Conservation (phyloP, 495 filamentous ascomycete genomes). For the Podospora bellae-mahoneyi region DNA sequence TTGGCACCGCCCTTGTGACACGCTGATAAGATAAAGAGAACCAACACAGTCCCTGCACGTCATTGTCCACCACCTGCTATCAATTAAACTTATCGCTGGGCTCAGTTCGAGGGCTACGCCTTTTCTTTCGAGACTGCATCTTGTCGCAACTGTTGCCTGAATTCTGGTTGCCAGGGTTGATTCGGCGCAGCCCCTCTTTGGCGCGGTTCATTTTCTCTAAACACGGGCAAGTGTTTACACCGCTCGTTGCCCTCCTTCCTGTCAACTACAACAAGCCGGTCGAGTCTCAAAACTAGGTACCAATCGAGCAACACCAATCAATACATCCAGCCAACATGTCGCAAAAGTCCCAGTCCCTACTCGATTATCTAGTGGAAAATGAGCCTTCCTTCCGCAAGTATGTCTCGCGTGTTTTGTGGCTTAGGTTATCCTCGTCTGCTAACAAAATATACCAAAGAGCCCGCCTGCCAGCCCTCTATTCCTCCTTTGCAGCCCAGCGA, state of each 20-base stretch:
- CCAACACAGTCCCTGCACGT: conserved; percentile 10
- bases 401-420: neutral
- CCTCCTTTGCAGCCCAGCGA: conserved; percentile 77
- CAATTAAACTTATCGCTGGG: neutral
- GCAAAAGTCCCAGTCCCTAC: conserved; percentile 27
- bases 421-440: conserved; percentile 7
- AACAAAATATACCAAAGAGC: conserved; percentile 47
- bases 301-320: conserved; percentile 31
- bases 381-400: conserved; percentile 47
- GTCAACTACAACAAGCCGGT: conserved; percentile 1
- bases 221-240: neutral
- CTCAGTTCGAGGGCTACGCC: neutral
- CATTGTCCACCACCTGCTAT: conserved; percentile 10
- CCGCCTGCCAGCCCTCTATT: conserved; percentile 88
- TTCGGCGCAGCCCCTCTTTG: neutral
- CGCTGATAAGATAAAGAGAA: conserved; percentile 26
- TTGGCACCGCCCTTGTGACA: neutral
- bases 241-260: neutral
- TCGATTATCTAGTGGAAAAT: conserved; percentile 46
- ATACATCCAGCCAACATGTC: neutral
- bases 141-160: neutral
- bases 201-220: conserved; percentile 3
- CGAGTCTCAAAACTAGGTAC: neutral
- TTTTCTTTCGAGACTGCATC: neutral
- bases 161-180: neutral